Evolutionary conservation across 768 basidiomycete genomes (phyloP).

Genomic region (Termitomyces titanicus): DNA sequence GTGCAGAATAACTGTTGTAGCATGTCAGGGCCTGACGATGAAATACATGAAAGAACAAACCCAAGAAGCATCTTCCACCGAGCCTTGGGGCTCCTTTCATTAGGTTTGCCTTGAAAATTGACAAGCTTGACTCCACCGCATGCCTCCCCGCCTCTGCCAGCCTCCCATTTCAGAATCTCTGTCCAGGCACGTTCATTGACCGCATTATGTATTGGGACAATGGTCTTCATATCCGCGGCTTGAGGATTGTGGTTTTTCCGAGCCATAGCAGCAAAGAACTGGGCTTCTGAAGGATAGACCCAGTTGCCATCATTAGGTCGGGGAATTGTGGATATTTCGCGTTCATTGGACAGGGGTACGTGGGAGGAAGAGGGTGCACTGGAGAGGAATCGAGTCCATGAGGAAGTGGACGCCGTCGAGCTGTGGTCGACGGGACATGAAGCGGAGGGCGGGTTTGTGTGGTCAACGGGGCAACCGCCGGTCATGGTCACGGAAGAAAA

Average conservation of each 20-base stretch:
- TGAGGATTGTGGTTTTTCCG: slow-evolving; percentile 91
- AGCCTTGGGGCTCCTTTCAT: slow-evolving; percentile 77
- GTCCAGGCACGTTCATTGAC: slow-evolving; percentile 94
- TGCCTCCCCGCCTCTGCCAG: slow-evolving; percentile 70
- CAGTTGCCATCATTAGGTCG: slow-evolving; percentile 69
- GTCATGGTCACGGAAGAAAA: slow-evolving; percentile 19
- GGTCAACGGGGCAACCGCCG: slow-evolving; percentile 58
- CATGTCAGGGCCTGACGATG: slow-evolving; percentile 10
- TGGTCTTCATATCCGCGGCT: slow-evolving; percentile 86
- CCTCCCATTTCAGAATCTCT: slow-evolving; percentile 82
- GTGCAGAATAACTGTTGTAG: slow-evolving; percentile 73
- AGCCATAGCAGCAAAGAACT: slow-evolving; percentile 96
- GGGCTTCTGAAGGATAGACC: slow-evolving; percentile 98
- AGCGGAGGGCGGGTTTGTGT: slow-evolving; percentile 21
- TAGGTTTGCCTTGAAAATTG: slow-evolving; percentile 88
- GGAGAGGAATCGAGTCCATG: slow-evolving; percentile 41
- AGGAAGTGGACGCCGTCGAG: slow-evolving; percentile 20
- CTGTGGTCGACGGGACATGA: slow-evolving; percentile 41
- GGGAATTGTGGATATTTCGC: slow-evolving; percentile 89
- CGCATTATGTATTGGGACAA: slow-evolving; percentile 98
- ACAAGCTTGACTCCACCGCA: slow-evolving; percentile 83
- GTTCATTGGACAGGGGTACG: slow-evolving; percentile 56
- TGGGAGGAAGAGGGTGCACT: slow-evolving; percentile 19
- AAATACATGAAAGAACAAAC: slow-evolving; percentile 40
- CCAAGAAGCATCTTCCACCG: slow-evolving; percentile 80